phyloP scores from a whole-genome alignment of 2,329 filamentous ascomycete species.

The Emmonsia crescens region DNA sequence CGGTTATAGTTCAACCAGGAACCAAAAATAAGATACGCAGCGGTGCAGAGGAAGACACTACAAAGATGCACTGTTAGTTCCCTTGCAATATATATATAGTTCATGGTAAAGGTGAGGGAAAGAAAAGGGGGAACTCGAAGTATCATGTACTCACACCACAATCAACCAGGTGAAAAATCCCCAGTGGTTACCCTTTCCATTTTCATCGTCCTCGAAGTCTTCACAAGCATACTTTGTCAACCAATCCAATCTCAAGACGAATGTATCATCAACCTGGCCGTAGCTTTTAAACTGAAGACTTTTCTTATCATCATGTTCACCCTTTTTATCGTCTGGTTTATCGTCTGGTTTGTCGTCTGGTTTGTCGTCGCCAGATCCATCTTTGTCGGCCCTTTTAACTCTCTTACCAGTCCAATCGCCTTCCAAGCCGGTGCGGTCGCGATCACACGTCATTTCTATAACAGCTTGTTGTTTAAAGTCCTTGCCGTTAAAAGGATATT shows the following conservation, averaged over 20 bases:
- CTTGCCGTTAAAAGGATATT: conserved; percentile 25
- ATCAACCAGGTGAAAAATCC: conserved; percentile 98
- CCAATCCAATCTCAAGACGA: conserved; percentile 70
- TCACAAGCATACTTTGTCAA: conserved; percentile 80
- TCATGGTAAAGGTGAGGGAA: not conserved
- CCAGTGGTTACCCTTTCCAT: conserved; percentile 52
- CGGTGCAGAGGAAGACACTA: conserved; percentile 73
- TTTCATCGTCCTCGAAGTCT: conserved; percentile 36
- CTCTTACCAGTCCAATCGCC: conserved; percentile 17
- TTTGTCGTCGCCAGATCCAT: conserved; percentile 22
- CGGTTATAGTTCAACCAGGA: conserved; percentile 99
- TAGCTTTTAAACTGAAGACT: conserved; percentile 72
- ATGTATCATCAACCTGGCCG: conserved; percentile 45
- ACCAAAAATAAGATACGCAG: conserved; percentile 90
- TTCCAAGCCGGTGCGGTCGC: conserved; percentile 60
- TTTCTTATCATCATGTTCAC: conserved; percentile 32
- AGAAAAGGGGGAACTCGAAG: not conserved
- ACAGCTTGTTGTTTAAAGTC: conserved; percentile 55
- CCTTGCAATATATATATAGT: not conserved
- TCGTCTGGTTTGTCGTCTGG: conserved; percentile 1
- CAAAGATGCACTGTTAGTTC: conserved; percentile 15
- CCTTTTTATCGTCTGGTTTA: conserved; percentile 20
- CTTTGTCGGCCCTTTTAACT: conserved; percentile 18
- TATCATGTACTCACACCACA: conserved; percentile 57
- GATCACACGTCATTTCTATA: conserved; percentile 75